Base-by-base conservation (phyloP, 1,284 basidiomycete species). In the Trametes polyzona region DNA sequence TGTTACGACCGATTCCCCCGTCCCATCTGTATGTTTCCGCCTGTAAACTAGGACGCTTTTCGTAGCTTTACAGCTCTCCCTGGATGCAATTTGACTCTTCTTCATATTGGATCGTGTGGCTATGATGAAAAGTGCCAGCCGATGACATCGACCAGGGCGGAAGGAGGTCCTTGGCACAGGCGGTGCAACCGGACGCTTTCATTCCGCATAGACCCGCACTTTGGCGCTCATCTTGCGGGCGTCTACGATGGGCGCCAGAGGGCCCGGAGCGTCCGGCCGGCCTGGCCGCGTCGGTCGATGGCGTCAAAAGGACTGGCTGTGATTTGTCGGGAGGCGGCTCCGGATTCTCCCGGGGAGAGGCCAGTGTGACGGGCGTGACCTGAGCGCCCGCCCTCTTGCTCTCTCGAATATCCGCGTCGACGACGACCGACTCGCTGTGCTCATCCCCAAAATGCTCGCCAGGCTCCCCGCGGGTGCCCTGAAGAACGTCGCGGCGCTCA, bases 401-500 rank as follows among this genome's bases (percentile, higher is more conserved):
- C 70, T 66, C 69, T 72, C 71, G 71, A 78, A 78, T 64, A 65
- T 64, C 65, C 63, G 59, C 63, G 65, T 62, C 58, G 59, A 59
- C 63, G 69, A 72, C 67, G 66, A 59, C 64, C 67, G 58, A 63
- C 61, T 55, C 53, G 39, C 56, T 60, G 53, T 57, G 50, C 56
- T 56, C 58, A 60, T 52, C 55, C 48, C 64, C 72, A 86, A 86
- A 87, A 89, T 90, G 87, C 74, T 88, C 70, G 83, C 86, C 76
- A 90, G 86, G 84, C 80, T 89, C 76, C 84, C 86, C 70, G 80
- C 80, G 74, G 82, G 82, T 76, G 80, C 82, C 75, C 78, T 87
- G 73, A 83, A 78, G 73, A 81, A 77, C 69, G 78, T 78, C 63
- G 74, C 77, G 63, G 73, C 72, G 64, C 65, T 72, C 58, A 55